Conservation (phyloP, 2,329 filamentous ascomycete genomes). For the Arthrinium puccinioides region DNA sequence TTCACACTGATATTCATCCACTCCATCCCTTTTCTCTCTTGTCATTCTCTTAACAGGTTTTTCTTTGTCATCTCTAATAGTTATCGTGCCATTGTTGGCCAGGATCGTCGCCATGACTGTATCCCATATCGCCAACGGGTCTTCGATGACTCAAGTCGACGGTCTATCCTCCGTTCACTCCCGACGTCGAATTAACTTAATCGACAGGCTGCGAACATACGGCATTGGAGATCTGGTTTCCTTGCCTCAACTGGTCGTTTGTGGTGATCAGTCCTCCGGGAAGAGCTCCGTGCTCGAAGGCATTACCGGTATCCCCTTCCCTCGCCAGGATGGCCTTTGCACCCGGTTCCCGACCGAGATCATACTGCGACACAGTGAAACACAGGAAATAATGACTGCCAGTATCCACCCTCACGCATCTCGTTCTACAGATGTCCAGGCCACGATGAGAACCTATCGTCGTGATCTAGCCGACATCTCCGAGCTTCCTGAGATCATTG, state of each 20-base stretch:
- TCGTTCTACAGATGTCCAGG: conserved; percentile 1
- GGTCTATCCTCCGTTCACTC: background rate
- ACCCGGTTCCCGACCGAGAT: conserved; percentile 17
- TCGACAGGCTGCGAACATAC: conserved; percentile 2
- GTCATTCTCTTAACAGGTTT: too few species aligned
- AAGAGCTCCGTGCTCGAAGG: conserved; percentile 17
- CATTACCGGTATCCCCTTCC: conserved; percentile 15
- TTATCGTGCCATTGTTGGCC: too few species aligned
- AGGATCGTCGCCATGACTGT: too few species aligned
- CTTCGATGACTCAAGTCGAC: background rate
- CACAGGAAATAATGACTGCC: conserved; percentile 6
- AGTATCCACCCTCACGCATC: conserved; percentile 11
- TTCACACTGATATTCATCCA: too few species aligned
- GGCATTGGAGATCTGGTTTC: conserved; percentile 9
- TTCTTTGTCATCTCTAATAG: too few species aligned
- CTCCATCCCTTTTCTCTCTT: too few species aligned
- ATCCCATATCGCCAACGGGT: too few species aligned
- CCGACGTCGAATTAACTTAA: conserved; percentile 6
- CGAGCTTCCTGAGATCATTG: conserved; percentile 14
- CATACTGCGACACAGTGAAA: conserved; percentile 9
- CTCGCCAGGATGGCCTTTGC: conserved; percentile 12
- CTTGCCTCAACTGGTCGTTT: conserved; percentile 15
- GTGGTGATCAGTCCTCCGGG: conserved; percentile 15
- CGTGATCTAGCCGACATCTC: conserved; percentile 10
- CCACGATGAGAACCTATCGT: conserved; percentile 6